phyloP scores from a whole-genome alignment of 2,329 filamentous ascomycete genomes.

The Pseudogymnoascus sp. region DNA sequence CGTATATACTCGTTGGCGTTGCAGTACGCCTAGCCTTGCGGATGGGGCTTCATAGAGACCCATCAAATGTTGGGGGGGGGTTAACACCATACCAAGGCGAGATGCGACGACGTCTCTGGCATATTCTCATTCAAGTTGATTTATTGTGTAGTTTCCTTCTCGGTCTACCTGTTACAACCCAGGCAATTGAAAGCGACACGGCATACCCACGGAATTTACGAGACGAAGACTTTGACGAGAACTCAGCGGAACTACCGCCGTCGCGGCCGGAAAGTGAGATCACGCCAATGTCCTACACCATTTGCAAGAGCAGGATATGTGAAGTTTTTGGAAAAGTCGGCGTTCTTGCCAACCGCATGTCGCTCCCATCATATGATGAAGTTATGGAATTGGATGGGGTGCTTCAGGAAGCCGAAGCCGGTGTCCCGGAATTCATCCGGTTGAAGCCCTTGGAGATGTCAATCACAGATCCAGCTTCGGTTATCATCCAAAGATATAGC shows the following conservation, averaged over 20 bases:
- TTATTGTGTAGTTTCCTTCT: conserved; percentile 59
- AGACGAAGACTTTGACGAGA: conserved; percentile 57
- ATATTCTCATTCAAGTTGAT: conserved; percentile 51
- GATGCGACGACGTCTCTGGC: conserved; percentile 56
- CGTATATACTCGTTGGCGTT: conserved; percentile 45
- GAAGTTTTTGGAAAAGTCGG: conserved; percentile 44
- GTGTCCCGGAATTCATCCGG: conserved; percentile 42
- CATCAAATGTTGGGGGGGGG: conserved; percentile 31
- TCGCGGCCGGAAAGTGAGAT: conserved; percentile 50
- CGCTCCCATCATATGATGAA: conserved; percentile 41
- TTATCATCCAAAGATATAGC: conserved; percentile 47
- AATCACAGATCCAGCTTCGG: conserved; percentile 40
- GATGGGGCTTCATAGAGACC: conserved; percentile 52
- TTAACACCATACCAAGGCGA: conserved; percentile 70
- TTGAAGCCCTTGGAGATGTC: conserved; percentile 42
- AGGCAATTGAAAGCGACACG: conserved; percentile 56
- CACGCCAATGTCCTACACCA: conserved; percentile 50
- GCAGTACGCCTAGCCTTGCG: conserved; percentile 48
- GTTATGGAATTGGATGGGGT: conserved; percentile 41
- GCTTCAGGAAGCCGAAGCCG: conserved; percentile 39
- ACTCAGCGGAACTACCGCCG: conserved; percentile 46
- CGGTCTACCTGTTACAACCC: conserved; percentile 59
- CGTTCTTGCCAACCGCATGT: conserved; percentile 42
- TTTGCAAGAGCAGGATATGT: conserved; percentile 43
- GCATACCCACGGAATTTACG: conserved; percentile 52